Base-by-base conservation (phyloP, 2,329 filamentous ascomycete species). In the Leptodontidium sp. region DNA sequence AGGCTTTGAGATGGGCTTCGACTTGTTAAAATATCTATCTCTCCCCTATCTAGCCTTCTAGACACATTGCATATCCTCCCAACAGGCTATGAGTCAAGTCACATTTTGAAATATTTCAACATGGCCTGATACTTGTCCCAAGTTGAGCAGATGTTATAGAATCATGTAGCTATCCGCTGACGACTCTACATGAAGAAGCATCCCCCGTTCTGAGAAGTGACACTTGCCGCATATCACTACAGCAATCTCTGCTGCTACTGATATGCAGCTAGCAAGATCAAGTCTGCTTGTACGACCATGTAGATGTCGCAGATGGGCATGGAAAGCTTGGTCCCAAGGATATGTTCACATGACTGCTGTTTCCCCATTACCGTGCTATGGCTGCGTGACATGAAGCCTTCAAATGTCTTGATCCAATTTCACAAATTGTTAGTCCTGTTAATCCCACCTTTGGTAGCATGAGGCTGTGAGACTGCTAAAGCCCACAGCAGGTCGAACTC, bases 401-500 rank as follows among this genome's bases (percentile, higher is more conserved):
- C 24, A 24, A 29, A 9, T 64, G 32, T 55, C 35, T 64, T 55
- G 35, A 21, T 24, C 9, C 7, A 17, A 26, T 24, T 17, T 24
- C 45, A 47, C 11, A 21, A 29, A 38, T 5, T 38, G 2, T n/a
- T 2, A 32, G 24, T 24, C 21, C 21, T 17, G 21, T 26, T 7
- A 8, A 63, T 26, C 45, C 57, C 38, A 45, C 45, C n/a, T 58
- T 26, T 40, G 35, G 43, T 59, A 26, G n/a, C 57, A 15, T 45
- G 35, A 29, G 38, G 38, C 43, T n/a, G 21, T 43, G 21, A 26
- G 26, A 29, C 24, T 62, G n/a, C 38, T 47, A 7, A 17, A 15
- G 38, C 57, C 63, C 38, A 49, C 63, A 21, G 15, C 63, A 57
- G 50, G 63, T 21, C 17, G 38, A 58, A 58, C 63, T 47, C 26